phyloP scores from a whole-genome alignment of 345 rosid genomes.

The Eucalyptus fibrosa region DNA sequence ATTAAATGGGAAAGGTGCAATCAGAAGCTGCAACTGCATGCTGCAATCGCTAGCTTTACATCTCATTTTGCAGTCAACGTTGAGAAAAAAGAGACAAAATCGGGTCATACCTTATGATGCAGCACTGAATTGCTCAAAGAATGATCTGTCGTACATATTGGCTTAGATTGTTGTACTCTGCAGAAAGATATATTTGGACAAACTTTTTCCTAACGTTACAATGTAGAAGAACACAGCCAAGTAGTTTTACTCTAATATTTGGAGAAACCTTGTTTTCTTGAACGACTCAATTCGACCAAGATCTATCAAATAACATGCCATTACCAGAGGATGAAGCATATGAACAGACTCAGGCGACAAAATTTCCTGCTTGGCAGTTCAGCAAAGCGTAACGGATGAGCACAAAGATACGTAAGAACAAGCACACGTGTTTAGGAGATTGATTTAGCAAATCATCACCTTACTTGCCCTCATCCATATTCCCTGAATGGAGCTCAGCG shows the following conservation, averaged over 20 bases:
- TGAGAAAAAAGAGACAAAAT: background rate
- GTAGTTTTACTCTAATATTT: background rate
- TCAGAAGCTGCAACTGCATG: background rate
- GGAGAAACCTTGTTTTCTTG: background rate
- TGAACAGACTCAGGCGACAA: background rate
- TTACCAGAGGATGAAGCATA: background rate
- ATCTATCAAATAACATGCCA: background rate
- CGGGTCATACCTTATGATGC: background rate
- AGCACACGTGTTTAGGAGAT: background rate
- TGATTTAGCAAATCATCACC: background rate
- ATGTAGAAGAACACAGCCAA: background rate
- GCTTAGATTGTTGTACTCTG: background rate
- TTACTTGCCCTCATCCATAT: constrained; percentile 4
- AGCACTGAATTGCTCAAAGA: background rate
- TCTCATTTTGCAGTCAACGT: background rate
- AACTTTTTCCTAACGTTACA: background rate
- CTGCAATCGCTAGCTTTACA: background rate
- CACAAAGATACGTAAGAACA: background rate
- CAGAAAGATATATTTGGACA: background rate
- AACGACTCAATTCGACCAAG: background rate
- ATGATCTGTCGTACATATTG: background rate
- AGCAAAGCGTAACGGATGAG: background rate
- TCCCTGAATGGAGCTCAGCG: constrained; percentile 41
- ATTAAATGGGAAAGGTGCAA: background rate
- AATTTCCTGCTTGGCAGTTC: background rate